Conservation (phyloP, 371 early-diverging fungal species). For the Chytridium lagenaria region DNA sequence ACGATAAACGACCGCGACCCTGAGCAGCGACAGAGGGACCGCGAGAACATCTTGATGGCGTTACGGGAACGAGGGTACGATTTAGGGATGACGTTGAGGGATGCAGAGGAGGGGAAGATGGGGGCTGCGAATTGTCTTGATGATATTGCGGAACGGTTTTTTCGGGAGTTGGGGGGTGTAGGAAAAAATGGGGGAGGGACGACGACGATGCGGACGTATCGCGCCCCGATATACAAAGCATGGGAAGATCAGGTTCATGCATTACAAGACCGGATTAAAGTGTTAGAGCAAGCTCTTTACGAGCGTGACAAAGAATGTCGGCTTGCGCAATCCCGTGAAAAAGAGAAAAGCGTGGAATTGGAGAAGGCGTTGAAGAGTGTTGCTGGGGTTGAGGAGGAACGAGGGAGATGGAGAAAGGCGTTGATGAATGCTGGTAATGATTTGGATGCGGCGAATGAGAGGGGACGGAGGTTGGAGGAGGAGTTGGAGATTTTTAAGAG, state of each 20-base stretch:
- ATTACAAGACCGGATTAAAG: background rate
- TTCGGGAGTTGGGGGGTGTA: background rate
- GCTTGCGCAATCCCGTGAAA: background rate
- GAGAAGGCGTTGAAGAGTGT: background rate
- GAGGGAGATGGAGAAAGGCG: background rate
- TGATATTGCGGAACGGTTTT: conserved; percentile 17
- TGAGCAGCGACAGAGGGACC: background rate
- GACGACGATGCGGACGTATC: background rate
- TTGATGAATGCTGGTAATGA: background rate
- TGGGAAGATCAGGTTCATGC: background rate
- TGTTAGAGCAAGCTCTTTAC: background rate
- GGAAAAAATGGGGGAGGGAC: background rate
- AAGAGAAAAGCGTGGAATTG: background rate
- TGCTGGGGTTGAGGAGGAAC: background rate
- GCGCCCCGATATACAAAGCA: conserved; percentile 14
- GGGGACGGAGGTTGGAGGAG: conserved; percentile 3
- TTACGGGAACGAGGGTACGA: conserved; percentile 16
- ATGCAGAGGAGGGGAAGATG: background rate
- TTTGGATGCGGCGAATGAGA: conserved; percentile 15
- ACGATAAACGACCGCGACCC: background rate
- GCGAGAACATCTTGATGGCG: conserved; percentile 6
- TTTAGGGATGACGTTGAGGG: background rate
- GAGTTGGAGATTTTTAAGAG: conserved; percentile 10
- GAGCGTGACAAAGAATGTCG: background rate
- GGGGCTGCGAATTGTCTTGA: background rate